These are phyloP conservation scores for Metschnikowia picachoensis DNA, from an alignment of 805 yeast genomes.

Conservation along the genomic window DNA sequence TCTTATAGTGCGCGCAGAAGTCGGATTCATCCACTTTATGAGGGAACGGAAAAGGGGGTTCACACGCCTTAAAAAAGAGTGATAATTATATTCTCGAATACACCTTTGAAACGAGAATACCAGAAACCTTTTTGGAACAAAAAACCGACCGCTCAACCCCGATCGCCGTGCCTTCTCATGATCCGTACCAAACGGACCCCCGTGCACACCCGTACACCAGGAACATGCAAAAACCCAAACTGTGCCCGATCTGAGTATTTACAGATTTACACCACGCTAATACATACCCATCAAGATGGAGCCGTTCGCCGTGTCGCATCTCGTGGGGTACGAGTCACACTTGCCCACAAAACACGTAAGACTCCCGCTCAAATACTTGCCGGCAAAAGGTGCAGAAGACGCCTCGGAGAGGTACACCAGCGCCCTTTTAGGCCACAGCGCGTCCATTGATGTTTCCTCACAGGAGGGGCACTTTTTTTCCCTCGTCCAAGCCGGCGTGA, in stretches of 20 bases:
- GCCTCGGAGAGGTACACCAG: conserved; percentile 11
- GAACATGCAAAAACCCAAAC: neutral
- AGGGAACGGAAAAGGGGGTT: no score
- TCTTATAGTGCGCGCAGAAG: no score
- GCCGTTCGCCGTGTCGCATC: conserved; percentile 12
- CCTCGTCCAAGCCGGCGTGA: conserved; percentile 22
- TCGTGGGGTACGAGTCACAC: conserved; percentile 18
- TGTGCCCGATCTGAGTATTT: neutral
- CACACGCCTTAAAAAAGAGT: no score
- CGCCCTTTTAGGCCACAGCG: conserved; percentile 12
- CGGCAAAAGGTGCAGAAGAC: neutral
- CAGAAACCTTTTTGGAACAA: no score
- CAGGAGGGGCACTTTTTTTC: conserved; percentile 16
- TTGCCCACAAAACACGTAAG: conserved; percentile 13
- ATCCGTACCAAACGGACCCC: no score
- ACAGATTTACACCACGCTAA: neutral
- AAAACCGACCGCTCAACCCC: no score
- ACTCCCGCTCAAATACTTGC: conserved; percentile 16
- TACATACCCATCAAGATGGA: conserved; percentile 7
- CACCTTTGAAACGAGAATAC: no score
- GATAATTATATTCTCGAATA: no score
- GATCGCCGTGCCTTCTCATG: no score
- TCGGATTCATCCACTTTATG: no score
- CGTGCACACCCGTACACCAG: neutral
- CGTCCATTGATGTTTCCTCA: conserved; percentile 13